Evolutionary conservation across 257 asterid genomes (phyloP), one percentile per base, ranked within the genome.

Genomic region (Handroanthus guayacan): DNA sequence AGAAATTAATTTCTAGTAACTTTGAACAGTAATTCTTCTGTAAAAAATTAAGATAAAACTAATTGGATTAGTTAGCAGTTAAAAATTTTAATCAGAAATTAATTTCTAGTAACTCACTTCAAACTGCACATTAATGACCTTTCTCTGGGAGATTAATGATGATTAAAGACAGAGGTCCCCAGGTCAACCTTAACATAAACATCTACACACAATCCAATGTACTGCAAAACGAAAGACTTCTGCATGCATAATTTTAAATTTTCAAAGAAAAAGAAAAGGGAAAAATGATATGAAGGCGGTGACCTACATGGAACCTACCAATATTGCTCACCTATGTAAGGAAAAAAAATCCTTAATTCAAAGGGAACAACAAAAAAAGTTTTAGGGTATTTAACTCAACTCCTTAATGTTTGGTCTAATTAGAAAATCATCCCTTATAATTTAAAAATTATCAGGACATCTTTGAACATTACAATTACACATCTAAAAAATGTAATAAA

Each of bases 301-400:
- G 87, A 87, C 80, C 91, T 76, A 87, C 85, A 85, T 57, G 25
- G 71, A 64, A 87, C 91, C 91, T 84, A 18, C 83, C 80, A 71
- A 76, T 76, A 81, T 74, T 82, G 86, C 84, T 79, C 86, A 84
- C 86, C 87, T 61, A 86, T 76, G 54, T 62, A 81, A 62, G 51
- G 67, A 71, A 83, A 67, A 71, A 61, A 13, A 44, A 48, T 44
- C 62, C 79, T 20, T 75, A 51, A 37, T 39, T 72, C 31, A 37
- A 0, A 72, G 25, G 48, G 64, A 73, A 58, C n/a, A 71, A 72
- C 52, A 25, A 54, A 62, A 70, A 76, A 16, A 20, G 5, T 4
- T 3, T 6, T 20, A 37, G n/a, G n/a, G 31, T 25, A 25, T 25
- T 25, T 1, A 25, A 25, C 31, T 25, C 31, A 25, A 25, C 31